Conservation (phyloP, 495 filamentous ascomycete species). For the Aspergillus egyptiacus region DNA sequence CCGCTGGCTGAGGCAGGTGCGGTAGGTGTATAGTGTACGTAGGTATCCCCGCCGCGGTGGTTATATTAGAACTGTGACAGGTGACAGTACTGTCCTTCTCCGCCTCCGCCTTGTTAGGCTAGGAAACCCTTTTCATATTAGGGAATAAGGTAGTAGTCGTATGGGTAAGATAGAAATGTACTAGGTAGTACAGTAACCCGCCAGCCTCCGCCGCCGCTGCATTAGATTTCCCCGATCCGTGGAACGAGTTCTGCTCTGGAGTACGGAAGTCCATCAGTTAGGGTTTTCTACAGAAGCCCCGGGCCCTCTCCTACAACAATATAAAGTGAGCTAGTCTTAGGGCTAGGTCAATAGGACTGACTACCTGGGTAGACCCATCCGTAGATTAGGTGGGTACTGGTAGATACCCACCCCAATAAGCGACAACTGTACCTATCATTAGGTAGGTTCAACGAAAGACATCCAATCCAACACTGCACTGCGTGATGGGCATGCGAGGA, state of each 20-base stretch:
- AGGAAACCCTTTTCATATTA: no score
- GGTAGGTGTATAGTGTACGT: conserved; percentile 21
- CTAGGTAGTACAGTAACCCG: conserved; percentile 55
- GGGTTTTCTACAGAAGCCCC: not conserved
- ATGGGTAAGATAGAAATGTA: not conserved
- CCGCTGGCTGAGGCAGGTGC: no score
- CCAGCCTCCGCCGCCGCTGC: conserved; percentile 49
- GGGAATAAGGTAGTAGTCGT: no score
- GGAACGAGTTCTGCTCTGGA: conserved; percentile 55
- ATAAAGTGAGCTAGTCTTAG: no score
- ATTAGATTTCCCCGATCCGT: conserved; percentile 35
- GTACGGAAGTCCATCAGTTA: not conserved
- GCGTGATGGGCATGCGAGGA: not conserved
- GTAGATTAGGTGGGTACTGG: no score
- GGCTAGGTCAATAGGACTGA: no score
- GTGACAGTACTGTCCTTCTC: no score
- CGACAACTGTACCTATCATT: not conserved
- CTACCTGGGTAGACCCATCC: no score
- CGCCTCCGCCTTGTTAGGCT: no score
- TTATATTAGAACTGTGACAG: conserved; percentile 73
- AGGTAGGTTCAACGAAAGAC: not conserved
- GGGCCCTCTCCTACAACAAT: not conserved
- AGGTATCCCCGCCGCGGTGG: conserved; percentile 56
- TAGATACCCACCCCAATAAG: conserved; percentile 1
- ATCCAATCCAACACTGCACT: not conserved